Conservation (phyloP, 2,329 filamentous ascomycete genomes). For the Beauveria brongniartii region DNA sequence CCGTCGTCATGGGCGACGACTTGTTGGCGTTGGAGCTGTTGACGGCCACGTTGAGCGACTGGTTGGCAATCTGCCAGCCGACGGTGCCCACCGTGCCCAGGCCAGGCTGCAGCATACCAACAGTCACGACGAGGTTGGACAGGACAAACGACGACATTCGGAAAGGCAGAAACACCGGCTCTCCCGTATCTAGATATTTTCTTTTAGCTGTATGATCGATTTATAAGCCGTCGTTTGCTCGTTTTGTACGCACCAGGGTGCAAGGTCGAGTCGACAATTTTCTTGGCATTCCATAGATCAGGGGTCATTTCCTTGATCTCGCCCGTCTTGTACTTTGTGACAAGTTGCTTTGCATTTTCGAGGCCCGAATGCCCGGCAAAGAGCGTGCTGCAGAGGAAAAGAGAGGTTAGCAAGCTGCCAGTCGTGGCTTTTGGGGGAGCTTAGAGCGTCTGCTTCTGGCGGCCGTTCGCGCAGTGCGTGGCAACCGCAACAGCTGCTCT, state of each 20-base stretch:
- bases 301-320: constrained; percentile 73
- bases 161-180: constrained; percentile 88
- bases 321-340: constrained; percentile 82
- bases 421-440: too few relatives aligned
- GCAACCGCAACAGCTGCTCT: not conserved
- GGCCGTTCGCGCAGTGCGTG: not conserved
- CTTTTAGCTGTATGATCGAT: not conserved
- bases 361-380: constrained; percentile 71
- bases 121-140: constrained; percentile 89
- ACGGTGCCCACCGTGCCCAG: constrained; percentile 76
- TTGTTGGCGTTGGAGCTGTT: constrained; percentile 99
- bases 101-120: constrained; percentile 91
- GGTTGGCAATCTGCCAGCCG: constrained; percentile 92
- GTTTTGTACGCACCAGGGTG: constrained; percentile 66
- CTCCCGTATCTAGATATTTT: constrained; percentile 64
- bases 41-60: constrained; percentile 96
- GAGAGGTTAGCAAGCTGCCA: not conserved
- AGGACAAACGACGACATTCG: constrained; percentile 95
- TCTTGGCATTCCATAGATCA: constrained; percentile 91
- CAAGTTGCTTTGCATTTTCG: constrained; percentile 74
- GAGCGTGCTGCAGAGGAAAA: constrained; percentile 58
- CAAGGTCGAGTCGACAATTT: constrained; percentile 90
- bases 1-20: constrained; percentile 75
- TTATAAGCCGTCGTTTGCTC: constrained; percentile 11
- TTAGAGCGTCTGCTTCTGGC: not conserved